Evolutionary conservation across 257 asterid genomes (phyloP), one percentile per base, ranked within the genome.

Genomic region (Ocimum tenuiflorum): DNA sequence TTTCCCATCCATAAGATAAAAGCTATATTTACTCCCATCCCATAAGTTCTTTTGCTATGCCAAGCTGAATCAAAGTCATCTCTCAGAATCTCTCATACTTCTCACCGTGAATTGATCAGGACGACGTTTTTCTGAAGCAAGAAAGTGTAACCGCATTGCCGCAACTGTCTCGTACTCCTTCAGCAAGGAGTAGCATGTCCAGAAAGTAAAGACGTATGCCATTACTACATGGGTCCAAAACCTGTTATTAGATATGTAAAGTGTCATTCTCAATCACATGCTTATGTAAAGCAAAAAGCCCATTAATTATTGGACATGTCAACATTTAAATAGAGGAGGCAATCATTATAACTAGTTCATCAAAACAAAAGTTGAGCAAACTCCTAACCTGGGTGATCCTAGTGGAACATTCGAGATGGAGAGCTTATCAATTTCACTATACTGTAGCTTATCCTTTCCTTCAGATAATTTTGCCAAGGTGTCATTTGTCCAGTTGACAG

Each of bases 401-500:
- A 46, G 56, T 17, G 97, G 97, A 70, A 92, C 78, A 64, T 92
- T 92, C 57, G 98, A 92, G 70, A 92, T 92, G 18, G 98, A 92
- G 55, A 92, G 97, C 84, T 84, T 86, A 77, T 92, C 97, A 42
- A 92, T 78, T 29, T 79, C 75, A 73, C 96, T 92, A 75, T 48
- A 91, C 36, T 56, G 50, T 17, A 83, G 55, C 51, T 64, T 60
- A 31, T 47, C 73, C 36, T 75, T 67, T 67, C 75, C 66, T 69
- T 62, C 8, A 27, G 94, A 71, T 39, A 60, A 41, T 47, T 0
- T 59, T 61, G 63, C 89, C 75, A 92, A 70, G 52, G 94, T 84
- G 81, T 74, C 80, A 72, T 92, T 89, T 12, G 97, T 92, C 94
- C 95, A 89, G 81, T 92, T 92, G 83, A 92, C 95, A 11, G 98